These are phyloP conservation scores for Cryomyces minteri DNA, from an alignment of 495 filamentous ascomycete species.

Conservation along the genomic window DNA sequence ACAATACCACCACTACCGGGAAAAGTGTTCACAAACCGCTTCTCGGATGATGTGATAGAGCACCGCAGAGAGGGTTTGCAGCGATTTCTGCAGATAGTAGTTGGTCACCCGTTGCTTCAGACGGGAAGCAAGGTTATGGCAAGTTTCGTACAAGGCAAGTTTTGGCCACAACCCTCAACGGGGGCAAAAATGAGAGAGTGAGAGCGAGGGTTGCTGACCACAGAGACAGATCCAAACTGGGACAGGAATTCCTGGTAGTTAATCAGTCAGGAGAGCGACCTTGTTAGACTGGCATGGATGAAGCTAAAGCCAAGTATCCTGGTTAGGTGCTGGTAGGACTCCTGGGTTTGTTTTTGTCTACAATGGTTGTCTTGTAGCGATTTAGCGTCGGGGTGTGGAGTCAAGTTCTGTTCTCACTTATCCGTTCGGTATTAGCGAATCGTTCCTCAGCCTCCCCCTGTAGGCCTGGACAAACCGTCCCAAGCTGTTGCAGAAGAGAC, in stretches of 20 bases:
- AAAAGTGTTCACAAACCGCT: conserved; percentile 96
- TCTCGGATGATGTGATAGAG: conserved; percentile 97
- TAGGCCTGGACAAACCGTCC: too few relatives aligned
- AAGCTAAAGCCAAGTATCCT: background rate
- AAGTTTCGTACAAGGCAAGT: conserved; percentile 86
- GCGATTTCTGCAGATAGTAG: conserved; percentile 93
- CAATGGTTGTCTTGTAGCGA: too few relatives aligned
- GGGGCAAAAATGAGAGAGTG: background rate
- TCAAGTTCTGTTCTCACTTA: too few relatives aligned
- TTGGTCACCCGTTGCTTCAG: conserved; percentile 89
- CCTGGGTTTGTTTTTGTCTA: too few relatives aligned
- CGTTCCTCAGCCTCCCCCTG: too few relatives aligned
- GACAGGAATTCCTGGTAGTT: conserved; percentile 14
- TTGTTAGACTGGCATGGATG: too few relatives aligned
- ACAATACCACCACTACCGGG: conserved; percentile 92
- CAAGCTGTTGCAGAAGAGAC: too few relatives aligned
- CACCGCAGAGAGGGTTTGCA: conserved; percentile 81
- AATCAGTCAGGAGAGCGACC: too few relatives aligned
- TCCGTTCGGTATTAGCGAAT: too few relatives aligned
- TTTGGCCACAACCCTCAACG: background rate
- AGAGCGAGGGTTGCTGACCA: background rate
- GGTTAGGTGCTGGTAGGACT: background rate
- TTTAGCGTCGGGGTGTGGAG: too few relatives aligned
- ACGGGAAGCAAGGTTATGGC: conserved; percentile 94
- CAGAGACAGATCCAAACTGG: conserved; percentile 12